Conservation (phyloP, 2,329 filamentous ascomycete species). For the Bisporella sp. region DNA sequence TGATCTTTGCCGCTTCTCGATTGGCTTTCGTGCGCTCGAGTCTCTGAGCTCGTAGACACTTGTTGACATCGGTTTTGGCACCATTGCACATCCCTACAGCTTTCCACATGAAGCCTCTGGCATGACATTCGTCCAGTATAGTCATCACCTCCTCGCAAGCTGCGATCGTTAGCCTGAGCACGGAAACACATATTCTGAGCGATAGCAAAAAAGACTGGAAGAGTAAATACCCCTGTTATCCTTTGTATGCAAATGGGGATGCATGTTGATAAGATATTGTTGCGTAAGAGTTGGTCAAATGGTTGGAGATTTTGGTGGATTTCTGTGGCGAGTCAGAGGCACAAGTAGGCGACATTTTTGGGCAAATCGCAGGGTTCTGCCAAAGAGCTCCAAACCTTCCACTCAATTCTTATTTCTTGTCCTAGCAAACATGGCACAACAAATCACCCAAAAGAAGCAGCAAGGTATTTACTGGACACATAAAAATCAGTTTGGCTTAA, state of each 20-base stretch:
- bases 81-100: slow-evolving; percentile 84
- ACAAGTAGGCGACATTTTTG: too few relatives aligned
- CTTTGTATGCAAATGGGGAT: slow-evolving; percentile 94
- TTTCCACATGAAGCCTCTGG: slow-evolving; percentile 86
- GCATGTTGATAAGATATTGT: slow-evolving; percentile 53
- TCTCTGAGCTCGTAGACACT: slow-evolving; percentile 76
- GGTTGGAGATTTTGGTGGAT: too few relatives aligned
- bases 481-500: not conserved
- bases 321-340: too few relatives aligned
- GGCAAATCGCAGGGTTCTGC: too few relatives aligned
- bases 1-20: slow-evolving; percentile 59
- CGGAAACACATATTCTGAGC: not conserved
- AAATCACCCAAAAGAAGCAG: slow-evolving; percentile 28
- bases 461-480: slow-evolving; percentile 21
- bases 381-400: too few relatives aligned
- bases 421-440: slow-evolving; percentile 22
- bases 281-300: too few relatives aligned
- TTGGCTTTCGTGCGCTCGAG: slow-evolving; percentile 72
- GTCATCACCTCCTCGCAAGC: slow-evolving; percentile 93
- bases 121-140: slow-evolving; percentile 92
- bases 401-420: too few relatives aligned
- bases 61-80: slow-evolving; percentile 75
- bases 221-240: slow-evolving; percentile 68
- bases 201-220: not conserved
- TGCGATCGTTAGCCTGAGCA: slow-evolving; percentile 32